A percentile compares a stretch with the other conserved stretches of the same genome.
Evolutionary conservation across 805 yeast species (phyloP).

Genomic region (Zygotorulaspora sp.): DNA sequence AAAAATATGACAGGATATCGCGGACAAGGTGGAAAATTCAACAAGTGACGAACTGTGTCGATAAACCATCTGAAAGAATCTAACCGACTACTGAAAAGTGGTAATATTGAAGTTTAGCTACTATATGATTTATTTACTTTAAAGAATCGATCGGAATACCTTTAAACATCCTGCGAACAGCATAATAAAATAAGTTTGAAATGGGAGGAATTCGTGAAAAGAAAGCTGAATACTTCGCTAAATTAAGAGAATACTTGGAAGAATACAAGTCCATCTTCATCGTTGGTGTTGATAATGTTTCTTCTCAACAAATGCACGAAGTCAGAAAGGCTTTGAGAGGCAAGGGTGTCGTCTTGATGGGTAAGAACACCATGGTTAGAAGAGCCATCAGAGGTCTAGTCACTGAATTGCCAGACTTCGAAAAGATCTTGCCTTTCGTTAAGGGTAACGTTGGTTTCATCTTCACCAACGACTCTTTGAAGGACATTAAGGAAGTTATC

Average conservation of each 20-base stretch:
- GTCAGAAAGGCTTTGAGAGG: slow-evolving; percentile 96
- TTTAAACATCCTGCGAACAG: slow-evolving; percentile 74
- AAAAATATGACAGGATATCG: too few relatives aligned
- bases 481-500: slow-evolving; percentile 83
- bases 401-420: slow-evolving; percentile 90
- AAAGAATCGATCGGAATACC: slow-evolving; percentile 35
- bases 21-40: too few relatives aligned
- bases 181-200: slow-evolving; percentile 59
- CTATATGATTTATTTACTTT: neutral
- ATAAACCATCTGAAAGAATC: too few relatives aligned
- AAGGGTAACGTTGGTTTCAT: slow-evolving; percentile 99
- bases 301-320: slow-evolving; percentile 99
- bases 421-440: slow-evolving; percentile 89
- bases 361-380: slow-evolving; percentile 99
- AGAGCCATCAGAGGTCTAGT: slow-evolving; percentile 98
- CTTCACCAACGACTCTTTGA: slow-evolving; percentile 95
- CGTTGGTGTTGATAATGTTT: slow-evolving; percentile 99
- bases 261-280: slow-evolving; percentile 97
- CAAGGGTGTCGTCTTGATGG: slow-evolving; percentile 94
- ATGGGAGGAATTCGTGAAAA: slow-evolving; percentile 99
- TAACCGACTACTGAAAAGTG: too few relatives aligned
- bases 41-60: neutral
- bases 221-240: slow-evolving; percentile 91
- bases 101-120: too few relatives aligned
- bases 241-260: slow-evolving; percentile 91